phyloP scores from a whole-genome alignment of 306 rosid genomes.

The Rosa chinensis region DNA sequence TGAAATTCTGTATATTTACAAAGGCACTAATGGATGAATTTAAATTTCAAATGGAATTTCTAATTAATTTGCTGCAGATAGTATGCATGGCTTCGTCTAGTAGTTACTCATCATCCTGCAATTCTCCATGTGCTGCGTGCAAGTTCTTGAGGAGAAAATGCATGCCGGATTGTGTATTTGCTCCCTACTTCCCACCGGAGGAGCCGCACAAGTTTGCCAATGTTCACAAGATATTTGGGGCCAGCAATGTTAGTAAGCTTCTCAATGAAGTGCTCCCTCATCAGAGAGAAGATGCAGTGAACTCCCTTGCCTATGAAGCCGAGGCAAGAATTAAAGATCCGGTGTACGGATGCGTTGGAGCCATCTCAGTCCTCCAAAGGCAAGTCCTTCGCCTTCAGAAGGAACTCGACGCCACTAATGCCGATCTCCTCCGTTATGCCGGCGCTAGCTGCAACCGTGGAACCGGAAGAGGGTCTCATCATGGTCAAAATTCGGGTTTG shows the following conservation, averaged over 20 bases:
- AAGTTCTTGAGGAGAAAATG: conserved; percentile 83
- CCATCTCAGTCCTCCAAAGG: conserved; percentile 76
- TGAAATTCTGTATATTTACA: neutral
- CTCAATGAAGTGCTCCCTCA: conserved; percentile 76
- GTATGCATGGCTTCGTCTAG: conserved; percentile 51
- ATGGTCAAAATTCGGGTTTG: neutral
- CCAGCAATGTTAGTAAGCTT: conserved; percentile 85
- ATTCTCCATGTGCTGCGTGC: conserved; percentile 95
- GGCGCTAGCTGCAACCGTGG: conserved; percentile 35
- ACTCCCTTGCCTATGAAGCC: conserved; percentile 90
- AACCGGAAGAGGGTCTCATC: conserved; percentile 4
- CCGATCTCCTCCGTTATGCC: conserved; percentile 62
- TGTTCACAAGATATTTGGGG: conserved; percentile 93
- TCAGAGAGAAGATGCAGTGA: conserved; percentile 85
- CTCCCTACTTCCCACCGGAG: conserved; percentile 84
- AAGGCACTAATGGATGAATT: neutral
- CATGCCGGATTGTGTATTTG: conserved; percentile 73
- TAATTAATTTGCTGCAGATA: neutral
- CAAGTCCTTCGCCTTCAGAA: conserved; percentile 78
- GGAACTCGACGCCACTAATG: conserved; percentile 81
- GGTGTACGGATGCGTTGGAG: conserved; percentile 89
- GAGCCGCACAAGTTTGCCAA: conserved; percentile 84
- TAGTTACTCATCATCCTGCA: conserved; percentile 39
- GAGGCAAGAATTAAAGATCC: conserved; percentile 92
- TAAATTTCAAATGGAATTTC: neutral